These are phyloP conservation scores for Arachis hypogaea DNA, from an alignment of 306 rosid species.

Conservation along the genomic window DNA sequence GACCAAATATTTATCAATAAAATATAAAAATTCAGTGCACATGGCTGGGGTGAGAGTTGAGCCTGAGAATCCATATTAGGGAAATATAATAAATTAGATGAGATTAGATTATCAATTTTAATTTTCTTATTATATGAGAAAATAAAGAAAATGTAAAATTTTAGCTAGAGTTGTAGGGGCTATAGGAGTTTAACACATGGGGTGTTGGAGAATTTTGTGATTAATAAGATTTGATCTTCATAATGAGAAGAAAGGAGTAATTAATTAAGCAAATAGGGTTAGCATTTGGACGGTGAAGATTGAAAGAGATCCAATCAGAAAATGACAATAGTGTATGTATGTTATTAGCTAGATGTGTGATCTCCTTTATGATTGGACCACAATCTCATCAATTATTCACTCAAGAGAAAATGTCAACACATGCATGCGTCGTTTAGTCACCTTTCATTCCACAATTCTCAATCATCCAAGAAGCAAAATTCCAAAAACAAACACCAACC, in stretches of 20 bases:
- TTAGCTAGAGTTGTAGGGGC: slow-evolving; percentile 35
- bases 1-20: slow-evolving; percentile 25
- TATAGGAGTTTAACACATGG: slow-evolving; percentile 48
- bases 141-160: slow-evolving; percentile 20
- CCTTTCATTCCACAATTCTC: slow-evolving; percentile 40
- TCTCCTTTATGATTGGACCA: slow-evolving; percentile 27
- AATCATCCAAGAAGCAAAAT: slow-evolving; percentile 44
- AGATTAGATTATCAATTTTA: slow-evolving; percentile 22
- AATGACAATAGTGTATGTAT: too few relatives aligned
- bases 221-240: slow-evolving; percentile 43
- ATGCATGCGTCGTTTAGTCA: slow-evolving; percentile 37
- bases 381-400: slow-evolving; percentile 17
- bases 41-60: slow-evolving; percentile 35
- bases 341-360: slow-evolving; percentile 33
- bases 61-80: too few relatives aligned
- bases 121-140: background rate
- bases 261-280: background rate
- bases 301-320: slow-evolving; percentile 35
- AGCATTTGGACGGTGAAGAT: slow-evolving; percentile 40
- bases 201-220: slow-evolving; percentile 48
- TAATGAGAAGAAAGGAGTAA: background rate
- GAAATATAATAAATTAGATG: background rate
- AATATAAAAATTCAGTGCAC: slow-evolving; percentile 32
- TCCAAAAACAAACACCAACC: slow-evolving; percentile 55
- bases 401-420: slow-evolving; percentile 43